A percentile compares a stretch with the other conserved stretches of the same genome.
phyloP scores from a whole-genome alignment of 495 filamentous ascomycete species.

The Penicillium canescens region DNA sequence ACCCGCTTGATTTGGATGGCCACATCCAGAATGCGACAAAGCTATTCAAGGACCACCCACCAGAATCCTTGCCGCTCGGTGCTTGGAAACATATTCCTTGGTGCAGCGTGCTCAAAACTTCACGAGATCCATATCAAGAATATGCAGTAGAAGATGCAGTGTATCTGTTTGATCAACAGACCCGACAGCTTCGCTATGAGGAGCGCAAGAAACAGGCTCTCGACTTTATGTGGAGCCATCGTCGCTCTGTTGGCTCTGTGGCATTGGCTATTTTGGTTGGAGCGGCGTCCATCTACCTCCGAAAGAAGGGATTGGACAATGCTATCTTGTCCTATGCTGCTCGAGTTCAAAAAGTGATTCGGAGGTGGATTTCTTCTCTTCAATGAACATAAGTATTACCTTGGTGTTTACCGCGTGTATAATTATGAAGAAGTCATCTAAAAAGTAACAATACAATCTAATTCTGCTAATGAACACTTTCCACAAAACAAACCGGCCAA shows the following conservation, averaged over 20 bases:
- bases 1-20: constrained; percentile 77
- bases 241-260: constrained; percentile 54
- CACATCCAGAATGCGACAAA: constrained; percentile 63
- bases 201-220: constrained; percentile 58
- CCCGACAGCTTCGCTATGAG: constrained; percentile 61
- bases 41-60: constrained; percentile 68
- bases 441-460: background rate
- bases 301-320: constrained; percentile 45
- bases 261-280: constrained; percentile 66
- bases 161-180: constrained; percentile 66
- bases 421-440: background rate
- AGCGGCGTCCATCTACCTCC: constrained; percentile 54
- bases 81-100: constrained; percentile 71
- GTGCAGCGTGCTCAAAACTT: constrained; percentile 83
- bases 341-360: constrained; percentile 26
- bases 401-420: background rate
- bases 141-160: constrained; percentile 63
- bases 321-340: constrained; percentile 39
- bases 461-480: background rate
- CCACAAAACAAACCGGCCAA: background rate
- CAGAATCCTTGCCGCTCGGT: constrained; percentile 61
- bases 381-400: background rate
- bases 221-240: constrained; percentile 57
- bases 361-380: constrained; percentile 12
- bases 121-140: constrained; percentile 45